Evolutionary conservation across 208 protist species (phyloP).

Genomic region (Herpetomonas samuelpessoai): DNA sequence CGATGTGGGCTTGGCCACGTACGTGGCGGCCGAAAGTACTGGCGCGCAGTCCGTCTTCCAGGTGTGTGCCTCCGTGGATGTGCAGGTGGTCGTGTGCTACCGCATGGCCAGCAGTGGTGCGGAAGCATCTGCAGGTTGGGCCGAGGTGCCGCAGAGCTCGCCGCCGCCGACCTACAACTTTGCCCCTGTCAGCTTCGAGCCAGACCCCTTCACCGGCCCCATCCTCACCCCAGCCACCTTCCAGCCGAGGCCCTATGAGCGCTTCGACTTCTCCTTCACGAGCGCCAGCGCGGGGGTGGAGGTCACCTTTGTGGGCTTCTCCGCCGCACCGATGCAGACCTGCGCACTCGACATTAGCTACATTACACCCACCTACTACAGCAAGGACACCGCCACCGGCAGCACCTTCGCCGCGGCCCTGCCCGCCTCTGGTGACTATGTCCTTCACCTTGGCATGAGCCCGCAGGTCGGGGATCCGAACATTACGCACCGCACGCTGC

Average conservation of each 20-base stretch:
- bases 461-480: constrained; percentile 26
- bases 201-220: constrained; percentile 53
- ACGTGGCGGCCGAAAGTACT: constrained; percentile 36
- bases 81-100: constrained; percentile 77
- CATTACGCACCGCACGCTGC: constrained; percentile 50
- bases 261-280: constrained; percentile 61
- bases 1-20: constrained; percentile 31
- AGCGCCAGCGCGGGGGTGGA: constrained; percentile 21
- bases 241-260: constrained; percentile 69
- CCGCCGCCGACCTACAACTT: constrained; percentile 57
- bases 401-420: constrained; percentile 64
- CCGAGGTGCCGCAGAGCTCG: constrained; percentile 65
- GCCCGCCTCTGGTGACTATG: constrained; percentile 42
- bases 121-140: constrained; percentile 35
- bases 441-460: constrained; percentile 58
- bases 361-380: constrained; percentile 44
- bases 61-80: constrained; percentile 42
- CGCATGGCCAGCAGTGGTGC: constrained; percentile 22
- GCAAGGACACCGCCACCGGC: constrained; percentile 10
- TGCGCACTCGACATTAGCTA: constrained; percentile 52
- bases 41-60: constrained; percentile 41
- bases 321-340: constrained; percentile 25
- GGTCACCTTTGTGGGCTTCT: constrained; percentile 61
- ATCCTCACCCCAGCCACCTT: constrained; percentile 12
- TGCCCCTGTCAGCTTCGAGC: constrained; percentile 24